Conservation (phyloP, 306 rosid species). For the Dicorynia guianensis region DNA sequence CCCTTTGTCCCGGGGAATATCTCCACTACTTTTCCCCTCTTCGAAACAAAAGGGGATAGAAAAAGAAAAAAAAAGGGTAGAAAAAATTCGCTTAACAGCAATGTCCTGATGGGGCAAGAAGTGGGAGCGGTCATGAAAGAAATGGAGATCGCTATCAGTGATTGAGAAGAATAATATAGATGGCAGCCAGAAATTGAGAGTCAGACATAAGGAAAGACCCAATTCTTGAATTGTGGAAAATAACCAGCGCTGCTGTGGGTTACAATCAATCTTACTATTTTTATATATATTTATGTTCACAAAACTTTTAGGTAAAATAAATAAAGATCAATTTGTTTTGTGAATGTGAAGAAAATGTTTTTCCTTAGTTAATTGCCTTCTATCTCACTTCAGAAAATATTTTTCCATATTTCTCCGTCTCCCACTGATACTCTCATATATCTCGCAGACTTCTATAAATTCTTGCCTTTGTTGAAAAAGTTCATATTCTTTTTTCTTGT, state of each 20-base stretch:
- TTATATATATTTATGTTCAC: too few relatives aligned
- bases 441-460: not conserved
- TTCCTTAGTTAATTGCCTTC: too few relatives aligned
- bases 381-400: too few relatives aligned
- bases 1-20: not conserved
- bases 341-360: not conserved
- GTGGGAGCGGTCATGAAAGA: constrained; percentile 7
- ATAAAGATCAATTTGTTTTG: too few relatives aligned
- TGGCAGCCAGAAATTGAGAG: not conserved
- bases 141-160: constrained; percentile 23
- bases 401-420: not conserved
- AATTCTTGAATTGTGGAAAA: constrained; percentile 29
- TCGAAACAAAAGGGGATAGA: not conserved
- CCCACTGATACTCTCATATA: not conserved
- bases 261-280: not conserved
- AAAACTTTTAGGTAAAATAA: not conserved
- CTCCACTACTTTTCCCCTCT: not conserved
- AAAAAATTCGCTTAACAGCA: not conserved
- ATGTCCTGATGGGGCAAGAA: not conserved
- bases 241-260: not conserved
- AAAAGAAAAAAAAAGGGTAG: not conserved
- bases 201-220: not conserved
- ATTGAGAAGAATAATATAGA: constrained; percentile 19
- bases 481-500: not conserved
- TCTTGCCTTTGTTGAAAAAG: not conserved